Conservation (phyloP, 805 yeast genomes). For the Torulaspora delbrueckii region DNA sequence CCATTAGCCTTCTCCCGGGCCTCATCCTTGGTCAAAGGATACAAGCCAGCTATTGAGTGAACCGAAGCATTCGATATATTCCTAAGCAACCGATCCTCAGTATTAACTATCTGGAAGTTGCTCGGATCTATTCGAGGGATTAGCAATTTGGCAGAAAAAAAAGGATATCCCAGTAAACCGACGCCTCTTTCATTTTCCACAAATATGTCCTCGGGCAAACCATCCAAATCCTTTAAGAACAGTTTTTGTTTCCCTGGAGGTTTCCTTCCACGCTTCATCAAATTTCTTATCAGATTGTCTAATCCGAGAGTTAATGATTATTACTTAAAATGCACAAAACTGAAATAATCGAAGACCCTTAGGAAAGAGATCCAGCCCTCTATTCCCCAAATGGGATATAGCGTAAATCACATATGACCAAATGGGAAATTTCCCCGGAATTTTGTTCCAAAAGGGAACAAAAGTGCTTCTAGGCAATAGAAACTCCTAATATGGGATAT, state of each 20-base stretch:
- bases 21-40: constrained; percentile 17
- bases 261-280: background rate
- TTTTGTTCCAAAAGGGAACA: background rate
- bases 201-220: constrained; percentile 37
- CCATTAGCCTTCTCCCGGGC: background rate
- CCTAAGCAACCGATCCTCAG: constrained; percentile 7
- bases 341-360: background rate
- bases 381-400: background rate
- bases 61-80: constrained; percentile 15
- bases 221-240: constrained; percentile 4
- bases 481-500: background rate
- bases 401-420: background rate
- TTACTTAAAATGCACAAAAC: background rate
- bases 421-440: background rate
- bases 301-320: background rate
- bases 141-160: constrained; percentile 44
- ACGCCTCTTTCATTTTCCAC: constrained; percentile 55
- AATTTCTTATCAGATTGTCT: background rate
- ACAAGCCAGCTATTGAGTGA: constrained; percentile 18
- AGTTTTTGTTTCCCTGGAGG: background rate
- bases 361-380: background rate
- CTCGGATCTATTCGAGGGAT: constrained; percentile 49
- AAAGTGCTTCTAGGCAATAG: background rate
- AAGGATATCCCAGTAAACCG: constrained; percentile 47
- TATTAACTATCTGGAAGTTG: constrained; percentile 22